Evolutionary conservation across 106 monocot genomes (phyloP), one percentile per base, ranked within the genome.

Genomic region (Dactylorhiza incarnata): DNA sequence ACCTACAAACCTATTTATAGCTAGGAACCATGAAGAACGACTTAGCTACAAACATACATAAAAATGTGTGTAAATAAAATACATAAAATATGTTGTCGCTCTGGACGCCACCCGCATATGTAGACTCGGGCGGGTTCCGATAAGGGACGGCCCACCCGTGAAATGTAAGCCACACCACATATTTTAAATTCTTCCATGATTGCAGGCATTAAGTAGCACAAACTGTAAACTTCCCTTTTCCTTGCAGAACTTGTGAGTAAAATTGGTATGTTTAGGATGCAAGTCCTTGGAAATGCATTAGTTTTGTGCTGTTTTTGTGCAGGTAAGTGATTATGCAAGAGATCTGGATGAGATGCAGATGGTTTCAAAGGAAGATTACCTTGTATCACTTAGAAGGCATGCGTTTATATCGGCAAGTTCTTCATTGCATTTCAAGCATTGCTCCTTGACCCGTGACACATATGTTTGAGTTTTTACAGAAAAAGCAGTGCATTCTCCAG

Each of bases 291-390:
- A 59, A 9, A 20, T 22, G 22, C 58, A 2, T 37, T 59, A 59
- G 20, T 59, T 59, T 59, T 59, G 26, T 65, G 14, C 26, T 9
- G 13, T 67, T 20, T 48, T 54, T 67, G 17, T 82, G 55, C 82
- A 97, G 97, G 94, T 97, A 45, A 94, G 83, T 54, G 97, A 97
- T 71, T 97, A 97, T 86, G 81, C 91, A 45, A 91, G 94, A 88
- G 97, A 97, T 89, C 84, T 97, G 78, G 94, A 97, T 81, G 93
- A 97, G 83, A 97, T 97, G 97, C 91, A 97, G 56, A 85, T 84
- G 84, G 78, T 97, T 20, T 91, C 97, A 55, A 97, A 94, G 72
- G 97, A 97, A 82, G 97, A 97, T 10, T 94, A 94, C 83, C 89
- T 97, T 73, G 91, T 91, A 52, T 94, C 97, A 70, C 91, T 97